Evolutionary conservation across 2,329 filamentous ascomycete species (phyloP).

Genomic region (Aspergillus tamarii): DNA sequence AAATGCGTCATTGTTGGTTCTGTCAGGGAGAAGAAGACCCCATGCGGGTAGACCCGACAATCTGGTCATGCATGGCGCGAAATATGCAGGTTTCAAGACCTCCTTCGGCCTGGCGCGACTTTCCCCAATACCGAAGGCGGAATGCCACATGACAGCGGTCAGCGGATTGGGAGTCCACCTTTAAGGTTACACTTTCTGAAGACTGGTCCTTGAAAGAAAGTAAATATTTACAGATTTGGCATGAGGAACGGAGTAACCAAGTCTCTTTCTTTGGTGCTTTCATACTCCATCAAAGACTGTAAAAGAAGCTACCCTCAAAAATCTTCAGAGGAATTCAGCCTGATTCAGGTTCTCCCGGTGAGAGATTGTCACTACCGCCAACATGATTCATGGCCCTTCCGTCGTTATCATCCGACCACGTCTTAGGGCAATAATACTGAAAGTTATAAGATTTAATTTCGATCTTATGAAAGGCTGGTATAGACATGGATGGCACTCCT

Average conservation of each 20-base stretch:
- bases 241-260: too few species aligned
- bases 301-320: neutral
- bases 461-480: neutral
- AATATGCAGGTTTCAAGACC: neutral
- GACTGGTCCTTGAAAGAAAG: neutral
- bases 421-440: neutral
- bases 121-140: neutral
- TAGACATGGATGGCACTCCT: neutral
- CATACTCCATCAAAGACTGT: neutral
- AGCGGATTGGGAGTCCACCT: neutral
- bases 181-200: neutral
- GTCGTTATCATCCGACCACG: neutral
- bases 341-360: neutral
- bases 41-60: conserved; percentile 23
- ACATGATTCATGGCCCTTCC: neutral
- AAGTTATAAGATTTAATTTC: neutral
- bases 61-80: conserved; percentile 19
- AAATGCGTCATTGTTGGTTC: neutral
- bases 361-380: neutral
- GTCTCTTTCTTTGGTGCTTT: neutral
- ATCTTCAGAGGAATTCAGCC: neutral
- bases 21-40: neutral
- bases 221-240: too few species aligned
- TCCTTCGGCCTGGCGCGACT: conserved; percentile 1
- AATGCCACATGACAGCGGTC: conserved; percentile 3